Evolutionary conservation across 352 stramenopile genomes (phyloP), one percentile per base, ranked within the genome.

Genomic region (Thraustochytrium sp.): DNA sequence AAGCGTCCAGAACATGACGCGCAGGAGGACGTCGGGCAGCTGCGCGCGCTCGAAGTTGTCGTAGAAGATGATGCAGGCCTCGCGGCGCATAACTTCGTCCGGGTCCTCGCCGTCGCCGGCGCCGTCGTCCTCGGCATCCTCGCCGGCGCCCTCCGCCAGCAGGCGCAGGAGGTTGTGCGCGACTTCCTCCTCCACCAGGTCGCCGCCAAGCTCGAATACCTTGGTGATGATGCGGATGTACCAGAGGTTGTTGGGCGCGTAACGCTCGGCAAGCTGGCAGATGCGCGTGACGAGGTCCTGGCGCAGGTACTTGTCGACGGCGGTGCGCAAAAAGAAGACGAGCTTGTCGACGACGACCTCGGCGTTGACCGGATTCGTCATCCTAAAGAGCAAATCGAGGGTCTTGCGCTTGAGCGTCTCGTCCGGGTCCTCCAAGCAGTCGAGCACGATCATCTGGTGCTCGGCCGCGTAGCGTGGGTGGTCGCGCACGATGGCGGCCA

Each of bases 311-410:
- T 97, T 92, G 86, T 99, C 97, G 3, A 92, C 97, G 2, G 96
- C 96, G 74, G 95, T 92, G 56, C 93, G 89, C 86, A 99, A 87
- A 84, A 98, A 98, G 84, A 97, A 92, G 31, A 98, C 93, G 38
- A 99, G 91, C 86, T 99, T 99, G 73, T 98, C 96, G 2, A 94
- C 94, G 87, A 99, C 99, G 85, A 99, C 99, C 88, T 99, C 96
- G 5, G 99, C 96, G 88, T 99, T 99, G 62, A 99, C 96, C 1
- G 96, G 96, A 90, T 99, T 99, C 31, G 95, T 99, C 96, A 99
- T 99, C 84, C 94, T 90, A 86, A 96, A 97, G 23, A 97, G 87
- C 84, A 97, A 84, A 84, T 90, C 87, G 9, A 90, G 76, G 9
- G 87, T 86, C 91, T 99, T 99, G 62, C 96, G 92, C 90, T 99